Base-by-base conservation (phyloP, 2,329 filamentous ascomycete genomes). In the Didymella segeticola region DNA sequence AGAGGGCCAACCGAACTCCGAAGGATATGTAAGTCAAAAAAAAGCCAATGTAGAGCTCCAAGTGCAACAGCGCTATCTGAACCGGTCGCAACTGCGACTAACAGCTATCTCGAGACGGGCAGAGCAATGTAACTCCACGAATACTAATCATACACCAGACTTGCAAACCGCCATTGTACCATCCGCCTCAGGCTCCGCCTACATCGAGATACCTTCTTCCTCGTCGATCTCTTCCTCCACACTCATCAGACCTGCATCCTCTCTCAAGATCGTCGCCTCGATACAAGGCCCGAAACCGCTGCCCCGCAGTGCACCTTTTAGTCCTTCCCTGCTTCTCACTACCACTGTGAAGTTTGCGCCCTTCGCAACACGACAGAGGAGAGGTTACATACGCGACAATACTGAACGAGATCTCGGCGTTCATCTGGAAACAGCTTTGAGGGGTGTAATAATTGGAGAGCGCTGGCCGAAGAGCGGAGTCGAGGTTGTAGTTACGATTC, bases 401-500 rank as follows among this genome's bases (percentile, higher is more conserved):
- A 88, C 84, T 57, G 95, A 99, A 78, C 85, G 93, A 43, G 95
- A 99, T 71, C 82, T 99, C 2, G 91, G 91, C 11, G 89, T 93
- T 10, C 93, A 98, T 72, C 80, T 99, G 3, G 93, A 98, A 75
- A 93, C 91, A 14, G 93, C 95, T 22, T 81, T 99, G 43, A 85
- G 92, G 27, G 93, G 93, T 1, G 90, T 91, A 7, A 87, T 98
- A 43, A 93, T 98, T 69, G 92, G 91, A 12, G 93, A 97, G 72
- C 83, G 93, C 53, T 99, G 93, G 91, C 95, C 95, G n/a, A 99
- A 99, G 80, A 96, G 91, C 73, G 93, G 91, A 37, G 88, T 96
- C n/a, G 95, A 99, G 72, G 88, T 99, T 33, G 88, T 96, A 15
- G 86, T 99, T 42, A 97, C 92, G 0, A 87, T 99, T 42, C 81